Conservation (phyloP, 768 basidiomycete species). For the Xerocomus brunneocitrinus region DNA sequence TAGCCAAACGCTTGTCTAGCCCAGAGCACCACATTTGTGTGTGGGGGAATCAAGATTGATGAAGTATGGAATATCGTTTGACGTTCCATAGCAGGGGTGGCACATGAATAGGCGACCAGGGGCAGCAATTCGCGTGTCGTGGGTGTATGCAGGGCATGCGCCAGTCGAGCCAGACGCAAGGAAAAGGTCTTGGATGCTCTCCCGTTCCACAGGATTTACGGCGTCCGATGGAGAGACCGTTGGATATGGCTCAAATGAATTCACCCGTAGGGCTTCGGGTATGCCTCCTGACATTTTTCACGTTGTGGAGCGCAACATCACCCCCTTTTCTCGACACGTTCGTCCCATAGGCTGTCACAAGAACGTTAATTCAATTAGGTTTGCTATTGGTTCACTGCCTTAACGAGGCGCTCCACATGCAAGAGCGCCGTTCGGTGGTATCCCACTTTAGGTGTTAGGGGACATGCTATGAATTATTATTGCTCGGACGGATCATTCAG, state of each 20-base stretch:
- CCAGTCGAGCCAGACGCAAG: too few species aligned
- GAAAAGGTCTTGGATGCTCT: too few species aligned
- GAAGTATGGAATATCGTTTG: not conserved
- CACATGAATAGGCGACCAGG: not conserved
- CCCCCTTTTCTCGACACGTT: not conserved
- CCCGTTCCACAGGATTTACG: too few species aligned
- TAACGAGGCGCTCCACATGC: not conserved
- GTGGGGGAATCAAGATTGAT: not conserved
- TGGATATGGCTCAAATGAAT: too few species aligned
- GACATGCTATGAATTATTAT: not conserved
- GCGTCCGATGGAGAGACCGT: too few species aligned
- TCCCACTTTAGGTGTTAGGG: not conserved
- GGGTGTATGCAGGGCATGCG: too few species aligned
- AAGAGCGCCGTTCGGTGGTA: not conserved
- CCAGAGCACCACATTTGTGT: constrained; percentile 1
- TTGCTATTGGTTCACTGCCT: not conserved
- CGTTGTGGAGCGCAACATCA: not conserved
- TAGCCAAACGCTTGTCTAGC: not conserved
- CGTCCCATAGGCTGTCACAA: not conserved
- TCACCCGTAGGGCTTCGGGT: not conserved
- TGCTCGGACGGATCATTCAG: constrained; percentile 10
- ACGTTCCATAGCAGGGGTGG: not conserved
- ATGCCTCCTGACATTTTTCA: not conserved
- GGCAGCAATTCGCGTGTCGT: too few species aligned
- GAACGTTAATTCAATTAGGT: not conserved